Evolutionary conservation across 768 basidiomycete species (phyloP).

Genomic region (Suillus discolor): DNA sequence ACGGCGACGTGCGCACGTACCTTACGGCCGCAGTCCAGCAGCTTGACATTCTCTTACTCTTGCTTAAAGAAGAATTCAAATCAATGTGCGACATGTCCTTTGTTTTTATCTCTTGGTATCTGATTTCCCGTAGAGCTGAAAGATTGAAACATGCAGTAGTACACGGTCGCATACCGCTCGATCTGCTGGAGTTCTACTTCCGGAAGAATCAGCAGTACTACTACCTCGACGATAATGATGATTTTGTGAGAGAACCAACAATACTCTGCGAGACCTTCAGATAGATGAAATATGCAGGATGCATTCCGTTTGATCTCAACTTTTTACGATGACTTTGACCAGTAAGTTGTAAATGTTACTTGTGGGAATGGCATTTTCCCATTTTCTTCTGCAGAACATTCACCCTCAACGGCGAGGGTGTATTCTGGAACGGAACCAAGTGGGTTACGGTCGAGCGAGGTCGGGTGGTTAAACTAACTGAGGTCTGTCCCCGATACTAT

Average conservation of each 20-base stretch:
- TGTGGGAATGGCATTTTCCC: too few species aligned
- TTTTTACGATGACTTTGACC: slow-evolving; percentile 3
- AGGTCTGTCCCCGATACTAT: background rate
- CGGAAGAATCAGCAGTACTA: slow-evolving; percentile 5
- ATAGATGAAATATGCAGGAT: background rate
- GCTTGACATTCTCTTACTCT: slow-evolving; percentile 12
- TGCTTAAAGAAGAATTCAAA: slow-evolving; percentile 18
- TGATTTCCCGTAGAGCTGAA: background rate
- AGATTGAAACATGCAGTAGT: slow-evolving; percentile 1
- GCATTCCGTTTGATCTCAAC: slow-evolving; percentile 1
- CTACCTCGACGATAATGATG: slow-evolving; percentile 3
- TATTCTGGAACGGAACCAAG: slow-evolving; percentile 1
- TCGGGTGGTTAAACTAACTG: background rate
- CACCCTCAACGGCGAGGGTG: background rate
- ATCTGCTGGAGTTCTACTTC: slow-evolving; percentile 15
- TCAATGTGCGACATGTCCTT: slow-evolving; percentile 13
- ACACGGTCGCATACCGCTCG: slow-evolving; percentile 21
- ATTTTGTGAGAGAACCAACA: slow-evolving; percentile 3
- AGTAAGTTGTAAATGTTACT: background rate
- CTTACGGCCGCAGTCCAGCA: slow-evolving; percentile 14
- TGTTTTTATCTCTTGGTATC: background rate
- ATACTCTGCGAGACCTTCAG: background rate
- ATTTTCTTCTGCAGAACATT: background rate
- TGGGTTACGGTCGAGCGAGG: background rate
- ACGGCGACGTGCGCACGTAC: background rate